Evolutionary conservation across 1,284 basidiomycete genomes (phyloP), one percentile per base, ranked within the genome.

Genomic region (Sanghuangporus baumii): DNA sequence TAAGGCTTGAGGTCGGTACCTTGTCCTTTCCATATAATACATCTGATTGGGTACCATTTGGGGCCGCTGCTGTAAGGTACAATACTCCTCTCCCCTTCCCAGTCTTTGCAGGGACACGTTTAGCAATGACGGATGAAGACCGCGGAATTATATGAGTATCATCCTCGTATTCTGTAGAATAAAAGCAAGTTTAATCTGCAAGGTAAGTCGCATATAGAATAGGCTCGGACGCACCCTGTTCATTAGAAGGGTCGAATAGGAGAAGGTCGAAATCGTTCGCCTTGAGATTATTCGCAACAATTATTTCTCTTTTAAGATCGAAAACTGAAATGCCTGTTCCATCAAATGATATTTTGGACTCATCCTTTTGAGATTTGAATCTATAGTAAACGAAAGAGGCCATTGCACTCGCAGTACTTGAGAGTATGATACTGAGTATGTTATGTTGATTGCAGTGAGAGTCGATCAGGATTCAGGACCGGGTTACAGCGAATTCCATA

Each of bases 241-340:
- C 89, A 11, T 89, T 88, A n/a, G 87, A 85, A 59, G 85, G 80
- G 72, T 97, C 94, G 71, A 88, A 91, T 37, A 99, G 81, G 62
- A 86, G 86, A 46, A 99, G 82, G 76, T 99, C 97, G 80, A 99
- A 98, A 74, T 99, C 97, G 72, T 91, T 94, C 65, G 94, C 94
- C 79, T 97, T 97, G 71, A 99, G 88, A 75, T 93, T 96, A 76
- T 98, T 98, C 73, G 90, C 91, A 67, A 97, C 79, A 71, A 99
- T 96, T 74, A 99, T 94, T 79, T 99, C 96, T 79, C 91, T 92
- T 81, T 99, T 99, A 74, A 99, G 81, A 76, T 99, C 97, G 83
- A 98, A 99, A 67, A 99, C 94, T 71, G 94, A 96, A 73, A 99
- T 98, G 67, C 94, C 94, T 67, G 96, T 98, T 71, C 96, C 96